These are phyloP conservation scores for Phragmites australis DNA, from an alignment of 176 grass and related monocot species.

Conservation along the genomic window DNA sequence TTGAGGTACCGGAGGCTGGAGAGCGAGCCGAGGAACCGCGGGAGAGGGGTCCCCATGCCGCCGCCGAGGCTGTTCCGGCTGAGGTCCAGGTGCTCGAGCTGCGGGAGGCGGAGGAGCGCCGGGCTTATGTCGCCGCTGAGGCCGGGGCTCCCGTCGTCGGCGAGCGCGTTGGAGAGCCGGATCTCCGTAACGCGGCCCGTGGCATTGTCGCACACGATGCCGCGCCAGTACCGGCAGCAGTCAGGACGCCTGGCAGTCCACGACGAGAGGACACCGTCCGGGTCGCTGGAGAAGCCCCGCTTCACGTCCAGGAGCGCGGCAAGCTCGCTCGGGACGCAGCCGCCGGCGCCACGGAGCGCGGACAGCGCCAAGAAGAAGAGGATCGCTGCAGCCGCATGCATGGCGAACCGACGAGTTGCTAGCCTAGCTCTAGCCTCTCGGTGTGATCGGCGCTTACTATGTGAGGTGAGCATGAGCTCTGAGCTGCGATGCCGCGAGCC, in stretches of 20 bases:
- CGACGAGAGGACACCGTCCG: constrained; percentile 14
- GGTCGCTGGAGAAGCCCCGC: neutral
- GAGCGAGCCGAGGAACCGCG: constrained; percentile 12
- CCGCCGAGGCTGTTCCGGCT: constrained; percentile 5
- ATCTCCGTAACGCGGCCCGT: constrained; percentile 18
- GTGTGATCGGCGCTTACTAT: too few relatives aligned
- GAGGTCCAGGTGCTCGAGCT: constrained; percentile 9
- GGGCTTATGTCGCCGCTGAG: constrained; percentile 14
- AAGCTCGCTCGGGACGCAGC: constrained; percentile 7
- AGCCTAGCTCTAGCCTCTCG: too few relatives aligned
- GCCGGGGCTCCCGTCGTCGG: neutral
- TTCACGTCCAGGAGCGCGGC: constrained; percentile 14
- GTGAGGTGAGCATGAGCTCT: too few relatives aligned
- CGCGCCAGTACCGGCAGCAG: constrained; percentile 27
- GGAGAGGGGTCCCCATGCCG: neutral
- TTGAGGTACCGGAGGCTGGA: constrained; percentile 26
- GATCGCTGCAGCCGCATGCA: neutral
- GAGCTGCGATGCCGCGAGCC: too few relatives aligned
- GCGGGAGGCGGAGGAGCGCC: neutral
- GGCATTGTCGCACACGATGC: constrained; percentile 8
- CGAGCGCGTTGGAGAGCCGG: constrained; percentile 2
- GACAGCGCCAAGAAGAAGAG: neutral
- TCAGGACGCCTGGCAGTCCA: neutral
- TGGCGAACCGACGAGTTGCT: too few relatives aligned
- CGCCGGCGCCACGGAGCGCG: neutral